Base-by-base conservation (phyloP, 2,329 filamentous ascomycete species). In the Rutstroemia sp. region DNA sequence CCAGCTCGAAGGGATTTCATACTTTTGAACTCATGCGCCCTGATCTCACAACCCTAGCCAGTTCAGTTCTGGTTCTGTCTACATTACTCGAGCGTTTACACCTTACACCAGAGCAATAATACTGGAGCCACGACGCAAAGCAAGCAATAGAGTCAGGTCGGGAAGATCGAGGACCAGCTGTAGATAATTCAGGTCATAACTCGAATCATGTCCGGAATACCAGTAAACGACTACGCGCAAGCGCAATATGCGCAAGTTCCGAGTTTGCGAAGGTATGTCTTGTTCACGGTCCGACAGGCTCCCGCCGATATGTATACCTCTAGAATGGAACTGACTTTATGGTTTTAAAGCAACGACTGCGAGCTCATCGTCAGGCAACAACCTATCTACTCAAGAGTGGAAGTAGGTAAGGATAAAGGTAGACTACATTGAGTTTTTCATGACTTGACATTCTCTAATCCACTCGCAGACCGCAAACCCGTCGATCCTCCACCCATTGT, bases 401-500 rank as follows among this genome's bases (percentile, higher is more conserved):
- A 84, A 45, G 78, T 85, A 62, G 83, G 83, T 62, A 90, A 90
- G 70, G 87, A 90, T 68, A 90, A 90, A 76, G 81, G 86, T 87
- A 72, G 53, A 71, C 5, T 54, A 34, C 19, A 38, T 44, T 34
- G 42, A 40, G 10, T 46, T 36, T 23, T 38, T 38, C 56, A 52
- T 48, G 34, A 17, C 23, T 36, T 49, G 21, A 42, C 16, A 38
- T 23, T 57, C 23, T 14, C 39, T 58, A 50, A 49, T 45, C 57
- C 48, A 58, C 46, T 21, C 44, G 30, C 50, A 88, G 87, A 89
- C 67, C 85, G 90, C 63, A 95, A 95, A 71, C 89, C 90, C 7
- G 83, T 96, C 66, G 90, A 96, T 69, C 90, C 92, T 51, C 90
- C 90, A 12, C 90, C 90, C 44, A 88, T 95, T 64, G 76, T 95